Conservation (phyloP, 2,329 filamentous ascomycete genomes). For the Sclerotinia nivalis region DNA sequence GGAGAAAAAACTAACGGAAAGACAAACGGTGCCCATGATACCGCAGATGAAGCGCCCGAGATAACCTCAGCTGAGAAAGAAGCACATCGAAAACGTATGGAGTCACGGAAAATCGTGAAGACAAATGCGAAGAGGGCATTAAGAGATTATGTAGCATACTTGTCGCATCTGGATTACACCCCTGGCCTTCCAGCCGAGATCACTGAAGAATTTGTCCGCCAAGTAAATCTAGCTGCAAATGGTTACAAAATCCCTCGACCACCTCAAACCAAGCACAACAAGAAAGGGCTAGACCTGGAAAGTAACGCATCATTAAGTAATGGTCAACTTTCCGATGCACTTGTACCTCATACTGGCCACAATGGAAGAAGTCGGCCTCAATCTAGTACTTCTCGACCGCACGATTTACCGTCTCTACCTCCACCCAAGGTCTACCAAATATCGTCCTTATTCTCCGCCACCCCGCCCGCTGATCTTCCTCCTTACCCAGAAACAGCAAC, state of each 20-base stretch:
- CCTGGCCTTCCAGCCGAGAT: slow-evolving; percentile 48
- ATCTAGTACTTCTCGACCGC: slow-evolving; percentile 33
- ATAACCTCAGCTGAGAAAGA: slow-evolving; percentile 50
- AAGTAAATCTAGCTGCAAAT: slow-evolving; percentile 58
- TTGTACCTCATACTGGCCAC: slow-evolving; percentile 46
- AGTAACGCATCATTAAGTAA: slow-evolving; percentile 41
- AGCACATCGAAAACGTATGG: slow-evolving; percentile 48
- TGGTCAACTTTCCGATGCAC: slow-evolving; percentile 44
- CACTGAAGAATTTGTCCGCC: slow-evolving; percentile 53
- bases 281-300: slow-evolving; percentile 36
- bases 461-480: slow-evolving; percentile 66
- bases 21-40: slow-evolving; percentile 31
- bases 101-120: slow-evolving; percentile 69
- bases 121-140: slow-evolving; percentile 74
- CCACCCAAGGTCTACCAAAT: slow-evolving; percentile 53
- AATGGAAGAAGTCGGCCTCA: slow-evolving; percentile 39
- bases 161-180: slow-evolving; percentile 77
- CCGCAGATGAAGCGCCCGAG: slow-evolving; percentile 32
- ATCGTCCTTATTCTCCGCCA: slow-evolving; percentile 69
- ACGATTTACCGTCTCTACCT: slow-evolving; percentile 49
- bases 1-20: slow-evolving; percentile 17
- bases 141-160: slow-evolving; percentile 70
- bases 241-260: slow-evolving; percentile 45
- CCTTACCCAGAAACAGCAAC: slow-evolving; percentile 57
- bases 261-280: slow-evolving; percentile 34